Evolutionary conservation across 164 flowering plant genomes (phyloP), one percentile per base, ranked within the genome.

Genomic region (Sextonia rubra): DNA sequence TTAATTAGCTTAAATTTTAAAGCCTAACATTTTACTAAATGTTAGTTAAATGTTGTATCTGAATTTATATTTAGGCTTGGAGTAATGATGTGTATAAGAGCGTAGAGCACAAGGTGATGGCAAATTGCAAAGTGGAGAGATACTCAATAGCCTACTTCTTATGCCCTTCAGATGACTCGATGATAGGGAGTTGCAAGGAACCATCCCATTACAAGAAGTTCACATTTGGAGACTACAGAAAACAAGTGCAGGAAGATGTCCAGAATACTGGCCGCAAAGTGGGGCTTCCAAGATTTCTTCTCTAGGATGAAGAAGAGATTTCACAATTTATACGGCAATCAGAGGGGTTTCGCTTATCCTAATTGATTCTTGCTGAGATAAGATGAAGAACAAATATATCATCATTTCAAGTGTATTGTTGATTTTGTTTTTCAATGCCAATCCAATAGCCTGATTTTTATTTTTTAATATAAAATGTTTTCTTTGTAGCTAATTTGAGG

Each of bases 61-160:
- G 14, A 52, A 52, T 52, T 4, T 52, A 17, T 49, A 25, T 80
- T 77, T 83, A 91, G 97, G 94, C 91, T 4, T 90, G 91, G 94
- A 91, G 97, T 87, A 91, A 91, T 71, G 83, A 89, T 68, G 77
- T 73, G 14, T 91, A 90, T 67, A 90, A 82, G 73, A 91, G 97
- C 60, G 97, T 88, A 52, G 90, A 87, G 80, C 97, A 91, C 82
- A 87, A 73, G 79, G 97, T 91, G 82, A 80, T 88, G 83, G 80
- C 84, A 3, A 89, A 90, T 74, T 60, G 24, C 23, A 77, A 74
- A 65, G 77, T 52, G 80, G 94, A 89, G 64, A 86, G 97, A 78
- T 87, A 85, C 79, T 90, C 94, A 32, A 74, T 86, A 15, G 97
- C 97, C 24, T 91, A 86, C 69, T 91, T 91, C 74, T 79, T 89